phyloP scores from a whole-genome alignment of 106 monocot genomes.

The Dactylorhiza incarnata region DNA sequence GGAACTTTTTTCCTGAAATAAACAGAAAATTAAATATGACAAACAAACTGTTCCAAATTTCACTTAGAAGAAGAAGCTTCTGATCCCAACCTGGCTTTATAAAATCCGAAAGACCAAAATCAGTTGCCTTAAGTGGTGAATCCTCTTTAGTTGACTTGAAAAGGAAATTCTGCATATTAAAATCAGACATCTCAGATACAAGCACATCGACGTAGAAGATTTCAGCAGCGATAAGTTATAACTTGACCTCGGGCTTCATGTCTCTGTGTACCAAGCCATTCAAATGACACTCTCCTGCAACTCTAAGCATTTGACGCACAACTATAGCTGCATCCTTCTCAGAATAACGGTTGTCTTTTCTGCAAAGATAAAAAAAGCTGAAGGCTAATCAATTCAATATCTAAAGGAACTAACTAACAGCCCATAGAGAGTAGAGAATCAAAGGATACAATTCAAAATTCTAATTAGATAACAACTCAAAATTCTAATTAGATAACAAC shows the following conservation, averaged over 20 bases:
- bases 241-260: constrained; percentile 93
- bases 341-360: constrained; percentile 86
- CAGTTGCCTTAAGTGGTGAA: constrained; percentile 86
- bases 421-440: no score
- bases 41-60: background rate
- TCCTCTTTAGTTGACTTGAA: constrained; percentile 80
- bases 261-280: constrained; percentile 95
- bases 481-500: no score
- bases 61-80: background rate
- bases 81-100: constrained; percentile 42
- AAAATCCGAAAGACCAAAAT: constrained; percentile 97
- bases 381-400: background rate
- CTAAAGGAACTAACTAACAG: background rate
- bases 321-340: constrained; percentile 95
- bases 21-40: background rate
- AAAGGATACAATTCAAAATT: no score
- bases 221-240: background rate
- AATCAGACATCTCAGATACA: background rate
- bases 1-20: constrained; percentile 68
- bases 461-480: no score
- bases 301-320: constrained; percentile 94
- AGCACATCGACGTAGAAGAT: background rate
- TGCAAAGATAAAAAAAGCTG: constrained; percentile 15
- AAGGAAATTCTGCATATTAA: constrained; percentile 83
- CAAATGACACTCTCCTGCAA: constrained; percentile 89